These are phyloP conservation scores for Ascochyta pisi DNA, from an alignment of 2,329 filamentous ascomycete species.

Conservation along the genomic window DNA sequence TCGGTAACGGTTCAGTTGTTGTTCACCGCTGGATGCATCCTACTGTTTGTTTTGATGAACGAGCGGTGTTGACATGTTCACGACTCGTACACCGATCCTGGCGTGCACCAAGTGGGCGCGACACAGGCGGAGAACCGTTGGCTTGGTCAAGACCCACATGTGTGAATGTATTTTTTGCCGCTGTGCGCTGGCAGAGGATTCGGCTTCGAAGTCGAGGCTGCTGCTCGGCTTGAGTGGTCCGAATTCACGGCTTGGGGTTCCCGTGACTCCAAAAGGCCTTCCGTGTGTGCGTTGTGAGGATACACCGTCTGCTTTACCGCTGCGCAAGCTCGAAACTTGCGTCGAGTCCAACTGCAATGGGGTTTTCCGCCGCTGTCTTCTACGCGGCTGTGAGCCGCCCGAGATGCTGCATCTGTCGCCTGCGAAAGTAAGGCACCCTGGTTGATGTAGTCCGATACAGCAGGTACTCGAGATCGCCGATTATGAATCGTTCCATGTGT, in stretches of 20 bases:
- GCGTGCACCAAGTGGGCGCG: constrained; percentile 10
- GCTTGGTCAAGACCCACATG: constrained; percentile 14
- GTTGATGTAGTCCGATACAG: constrained; percentile 5
- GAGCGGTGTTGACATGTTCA: constrained; percentile 21
- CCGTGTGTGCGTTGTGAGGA: constrained; percentile 14
- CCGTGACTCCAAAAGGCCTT: constrained; percentile 14
- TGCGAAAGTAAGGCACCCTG: constrained; percentile 5
- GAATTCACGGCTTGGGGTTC: constrained; percentile 3
- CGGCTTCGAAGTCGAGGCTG: constrained; percentile 12
- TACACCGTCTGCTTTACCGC: constrained; percentile 22
- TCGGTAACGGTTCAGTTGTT: constrained; percentile 17
- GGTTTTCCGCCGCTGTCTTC: constrained; percentile 7
- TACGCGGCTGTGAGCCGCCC: constrained; percentile 6
- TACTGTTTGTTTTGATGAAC: constrained; percentile 19
- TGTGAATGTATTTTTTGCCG: constrained; percentile 14
- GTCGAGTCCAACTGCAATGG: constrained; percentile 15
- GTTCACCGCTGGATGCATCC: constrained; percentile 19
- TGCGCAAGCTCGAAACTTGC: constrained; percentile 11
- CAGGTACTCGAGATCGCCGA: constrained; percentile 10
- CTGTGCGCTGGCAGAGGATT: constrained; percentile 20
- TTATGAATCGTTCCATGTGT: constrained; percentile 10
- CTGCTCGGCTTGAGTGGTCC: constrained; percentile 9
- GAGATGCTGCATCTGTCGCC: neutral
- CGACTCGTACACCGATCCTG: constrained; percentile 14
- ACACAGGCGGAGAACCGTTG: constrained; percentile 16